Base-by-base conservation (phyloP, 495 filamentous ascomycete genomes). In the Sordaria brevicollis region DNA sequence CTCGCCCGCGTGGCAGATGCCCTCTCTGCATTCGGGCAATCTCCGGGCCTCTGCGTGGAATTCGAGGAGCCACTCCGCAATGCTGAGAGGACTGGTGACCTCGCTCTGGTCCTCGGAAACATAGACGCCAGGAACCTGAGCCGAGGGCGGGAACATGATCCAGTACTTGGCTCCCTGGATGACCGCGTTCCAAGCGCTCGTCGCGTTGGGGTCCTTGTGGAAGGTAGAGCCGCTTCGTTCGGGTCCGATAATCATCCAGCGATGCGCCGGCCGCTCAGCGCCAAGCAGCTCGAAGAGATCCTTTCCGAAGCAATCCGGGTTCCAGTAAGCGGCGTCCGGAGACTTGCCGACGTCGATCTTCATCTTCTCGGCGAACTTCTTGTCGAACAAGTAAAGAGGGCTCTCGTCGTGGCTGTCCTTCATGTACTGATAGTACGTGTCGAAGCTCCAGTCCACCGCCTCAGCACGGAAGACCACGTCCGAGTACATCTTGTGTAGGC, bases 141-240 rank as follows among this genome's bases (percentile, higher is more conserved):
- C 81, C 31, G 85, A 86, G 35, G 86, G 89, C 82, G 65, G 95
- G 88, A 83, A 97, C 83, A 85, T 96, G 71, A 99, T 96, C 95
- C 95, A 99, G 82, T 98, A 99, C 78, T 99, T 99, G 21, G 91
- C 89, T 17, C 95, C 95, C 68, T 90, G 86, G 36, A 99, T 78
- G 17, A 98, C 94, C 0, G 95, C 94, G 77, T 99, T 99, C 95
- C 95, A 99, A 3, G 95, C 95, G 72, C 91, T 94, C 29, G 85
- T 86, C 1, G 81, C 85, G 71, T 86, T 88, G 49, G 87, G 87
- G 68, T 89, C 87, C 78, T 97, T 97, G 83, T 99, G 95, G 74
- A 97, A 97, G 8, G 94, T 97, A 74, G 93, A 97, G 19, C 95
- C 95, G 75, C 93, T 96, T 36, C 93, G 85, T 71, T 89, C 87